Conservation (phyloP, 306 rosid genomes). For the Pyrus pyrifolia region DNA sequence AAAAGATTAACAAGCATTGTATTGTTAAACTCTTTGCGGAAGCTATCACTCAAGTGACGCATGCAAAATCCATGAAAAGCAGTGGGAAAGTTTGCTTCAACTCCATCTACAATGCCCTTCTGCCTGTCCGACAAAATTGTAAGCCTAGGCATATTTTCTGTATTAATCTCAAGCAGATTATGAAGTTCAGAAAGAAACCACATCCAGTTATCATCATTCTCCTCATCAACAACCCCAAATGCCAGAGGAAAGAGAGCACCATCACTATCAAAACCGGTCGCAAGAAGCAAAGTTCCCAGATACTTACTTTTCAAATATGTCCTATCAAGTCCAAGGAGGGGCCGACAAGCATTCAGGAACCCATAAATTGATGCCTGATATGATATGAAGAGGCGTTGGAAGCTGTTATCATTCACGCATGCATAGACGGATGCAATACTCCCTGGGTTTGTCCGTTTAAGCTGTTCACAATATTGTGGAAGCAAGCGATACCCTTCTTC, state of each 20-base stretch:
- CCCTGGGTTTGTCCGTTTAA: slow-evolving; percentile 69
- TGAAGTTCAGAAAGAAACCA: slow-evolving; percentile 88
- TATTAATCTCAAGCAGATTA: slow-evolving; percentile 66
- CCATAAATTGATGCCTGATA: slow-evolving; percentile 84
- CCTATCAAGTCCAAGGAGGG: slow-evolving; percentile 78
- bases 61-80: slow-evolving; percentile 90
- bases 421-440: slow-evolving; percentile 81
- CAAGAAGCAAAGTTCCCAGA: slow-evolving; percentile 72
- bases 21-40: slow-evolving; percentile 81
- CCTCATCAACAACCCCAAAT: slow-evolving; percentile 85
- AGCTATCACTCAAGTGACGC: slow-evolving; percentile 80
- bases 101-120: slow-evolving; percentile 76
- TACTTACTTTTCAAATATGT: slow-evolving; percentile 72
- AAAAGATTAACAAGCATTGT: slow-evolving; percentile 60
- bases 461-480: slow-evolving; percentile 81
- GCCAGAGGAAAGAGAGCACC: slow-evolving; percentile 83
- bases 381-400: slow-evolving; percentile 77
- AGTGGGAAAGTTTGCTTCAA: slow-evolving; percentile 72
- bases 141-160: slow-evolving; percentile 90
- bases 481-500: slow-evolving; percentile 88
- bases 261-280: slow-evolving; percentile 77
- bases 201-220: slow-evolving; percentile 83
- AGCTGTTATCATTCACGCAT: slow-evolving; percentile 54
- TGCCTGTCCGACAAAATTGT: slow-evolving; percentile 82
- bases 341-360: slow-evolving; percentile 77